Percentiles rank a stretch among this genome's conserved stretches.
Evolutionary conservation across 257 asterid species (phyloP).

Genomic region (Solanum sitiens): DNA sequence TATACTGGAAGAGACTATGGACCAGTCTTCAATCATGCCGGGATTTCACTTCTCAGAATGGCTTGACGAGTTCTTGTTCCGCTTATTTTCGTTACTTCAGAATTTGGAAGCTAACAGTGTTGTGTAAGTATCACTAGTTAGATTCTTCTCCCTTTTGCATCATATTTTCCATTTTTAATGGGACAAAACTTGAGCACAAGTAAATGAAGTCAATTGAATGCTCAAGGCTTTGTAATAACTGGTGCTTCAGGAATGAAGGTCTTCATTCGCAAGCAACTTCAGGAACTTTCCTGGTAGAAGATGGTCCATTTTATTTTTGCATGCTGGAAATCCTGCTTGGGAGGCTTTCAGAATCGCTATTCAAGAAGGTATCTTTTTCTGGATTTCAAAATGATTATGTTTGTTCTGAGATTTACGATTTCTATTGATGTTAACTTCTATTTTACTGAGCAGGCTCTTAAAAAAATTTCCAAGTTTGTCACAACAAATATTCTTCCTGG

Average conservation of each 20-base stretch:
- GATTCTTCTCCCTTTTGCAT: conserved; percentile 17
- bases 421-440: conserved; percentile 11
- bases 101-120: conserved; percentile 90
- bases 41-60: conserved; percentile 82
- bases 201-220: neutral
- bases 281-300: conserved; percentile 92
- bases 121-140: conserved; percentile 49
- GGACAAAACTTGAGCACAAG: neutral
- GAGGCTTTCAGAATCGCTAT: conserved; percentile 80
- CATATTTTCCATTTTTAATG: neutral
- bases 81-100: conserved; percentile 86
- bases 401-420: neutral
- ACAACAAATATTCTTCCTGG: conserved; percentile 92
- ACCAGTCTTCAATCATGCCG: conserved; percentile 45
- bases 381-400: conserved; percentile 3
- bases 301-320: conserved; percentile 90
- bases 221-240: neutral
- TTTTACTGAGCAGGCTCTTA: conserved; percentile 58
- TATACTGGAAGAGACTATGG: conserved; percentile 55
- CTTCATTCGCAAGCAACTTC: conserved; percentile 55
- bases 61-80: conserved; percentile 96
- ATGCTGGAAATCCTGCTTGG: conserved; percentile 92
- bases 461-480: conserved; percentile 83
- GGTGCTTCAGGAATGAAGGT: conserved; percentile 84
- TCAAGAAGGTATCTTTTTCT: conserved; percentile 62